Evolutionary conservation across 2,329 filamentous ascomycete species (phyloP).

Genomic region (Lasiodiplodia sp.): DNA sequence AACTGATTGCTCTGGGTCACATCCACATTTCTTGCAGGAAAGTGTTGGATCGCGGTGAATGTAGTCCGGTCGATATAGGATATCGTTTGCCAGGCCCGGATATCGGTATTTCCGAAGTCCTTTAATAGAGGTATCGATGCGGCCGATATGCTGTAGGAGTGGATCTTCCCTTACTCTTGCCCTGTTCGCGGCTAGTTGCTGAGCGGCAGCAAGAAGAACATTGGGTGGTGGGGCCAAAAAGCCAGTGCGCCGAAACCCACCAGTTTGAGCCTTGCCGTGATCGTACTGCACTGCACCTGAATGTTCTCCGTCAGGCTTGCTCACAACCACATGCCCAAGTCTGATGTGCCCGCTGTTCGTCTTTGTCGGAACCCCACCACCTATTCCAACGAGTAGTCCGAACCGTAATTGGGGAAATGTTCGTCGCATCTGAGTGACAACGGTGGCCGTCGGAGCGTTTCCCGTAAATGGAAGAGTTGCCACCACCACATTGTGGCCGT

Average conservation of each 20-base stretch:
- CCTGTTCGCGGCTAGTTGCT: neutral
- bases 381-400: slow-evolving; percentile 37
- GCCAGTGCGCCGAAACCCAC: slow-evolving; percentile 33
- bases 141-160: neutral
- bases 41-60: neutral
- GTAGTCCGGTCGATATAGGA: neutral
- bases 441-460: neutral
- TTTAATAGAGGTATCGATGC: neutral
- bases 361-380: slow-evolving; percentile 36
- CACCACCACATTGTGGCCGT: slow-evolving; percentile 4
- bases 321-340: slow-evolving; percentile 40
- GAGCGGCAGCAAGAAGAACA: slow-evolving; percentile 28
- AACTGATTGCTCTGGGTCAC: neutral
- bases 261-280: slow-evolving; percentile 33
- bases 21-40: neutral
- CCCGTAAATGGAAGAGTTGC: neutral
- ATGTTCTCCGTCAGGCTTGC: slow-evolving; percentile 31
- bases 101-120: neutral
- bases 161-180: neutral
- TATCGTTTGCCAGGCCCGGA: slow-evolving; percentile 16
- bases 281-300: slow-evolving; percentile 40
- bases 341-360: slow-evolving; percentile 30
- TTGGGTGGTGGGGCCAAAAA: slow-evolving; percentile 31
- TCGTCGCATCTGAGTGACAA: neutral
- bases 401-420: slow-evolving; percentile 34